Conservation (phyloP, 192 early-diverging fungal species). For the Dispira simplex region DNA sequence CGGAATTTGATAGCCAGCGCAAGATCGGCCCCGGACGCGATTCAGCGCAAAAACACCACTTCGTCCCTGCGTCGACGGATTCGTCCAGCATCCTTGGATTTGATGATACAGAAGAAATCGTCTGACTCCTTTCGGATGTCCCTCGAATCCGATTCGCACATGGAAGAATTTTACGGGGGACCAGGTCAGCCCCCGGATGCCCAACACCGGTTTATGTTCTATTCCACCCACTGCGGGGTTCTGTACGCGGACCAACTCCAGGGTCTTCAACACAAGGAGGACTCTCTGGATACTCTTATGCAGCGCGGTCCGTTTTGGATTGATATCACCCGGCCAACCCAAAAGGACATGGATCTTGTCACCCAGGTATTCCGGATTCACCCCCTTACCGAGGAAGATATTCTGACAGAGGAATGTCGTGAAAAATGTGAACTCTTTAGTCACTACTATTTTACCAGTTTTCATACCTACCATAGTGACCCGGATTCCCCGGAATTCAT, state of each 20-base stretch:
- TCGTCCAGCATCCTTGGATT: too few species aligned
- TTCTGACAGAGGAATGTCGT: conserved; percentile 60
- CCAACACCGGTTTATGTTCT: conserved; percentile 1
- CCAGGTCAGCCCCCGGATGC: not conserved
- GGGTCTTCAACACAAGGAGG: not conserved
- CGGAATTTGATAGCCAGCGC: too few species aligned
- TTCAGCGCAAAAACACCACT: too few species aligned
- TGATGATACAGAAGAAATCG: too few species aligned
- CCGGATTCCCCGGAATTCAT: not conserved
- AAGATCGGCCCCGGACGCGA: too few species aligned
- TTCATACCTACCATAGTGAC: conserved; percentile 31
- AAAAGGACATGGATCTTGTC: conserved; percentile 40
- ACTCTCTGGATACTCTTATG: not conserved
- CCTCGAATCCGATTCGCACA: not conserved
- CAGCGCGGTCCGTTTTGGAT: conserved; percentile 38
- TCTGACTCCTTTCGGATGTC: too few species aligned
- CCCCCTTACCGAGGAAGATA: conserved; percentile 81
- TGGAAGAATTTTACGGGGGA: not conserved
- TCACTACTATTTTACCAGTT: conserved; percentile 79
- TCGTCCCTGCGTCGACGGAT: too few species aligned
- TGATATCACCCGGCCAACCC: conserved; percentile 44
- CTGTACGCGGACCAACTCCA: not conserved
- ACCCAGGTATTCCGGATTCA: conserved; percentile 66
- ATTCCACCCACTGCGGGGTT: not conserved
- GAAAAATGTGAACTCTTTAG: conserved; percentile 84